Conservation (phyloP, 768 basidiomycete genomes). For the Kwoniella bestiolae region DNA sequence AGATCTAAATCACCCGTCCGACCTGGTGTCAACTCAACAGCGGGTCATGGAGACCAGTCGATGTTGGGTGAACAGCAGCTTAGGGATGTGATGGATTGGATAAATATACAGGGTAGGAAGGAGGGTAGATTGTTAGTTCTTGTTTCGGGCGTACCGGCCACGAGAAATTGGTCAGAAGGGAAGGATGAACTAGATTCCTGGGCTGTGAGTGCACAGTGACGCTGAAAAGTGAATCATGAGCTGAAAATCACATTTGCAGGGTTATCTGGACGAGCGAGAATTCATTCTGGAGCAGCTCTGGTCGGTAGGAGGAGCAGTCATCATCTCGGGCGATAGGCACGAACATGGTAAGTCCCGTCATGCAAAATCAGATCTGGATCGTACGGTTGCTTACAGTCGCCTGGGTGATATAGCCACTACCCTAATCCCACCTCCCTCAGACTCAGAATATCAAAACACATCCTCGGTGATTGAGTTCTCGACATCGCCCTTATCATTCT, state of each 20-base stretch:
- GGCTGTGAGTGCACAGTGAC: slow-evolving; percentile 13
- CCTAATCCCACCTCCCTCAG: neutral
- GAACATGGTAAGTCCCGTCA: slow-evolving; percentile 15
- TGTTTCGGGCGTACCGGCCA: slow-evolving; percentile 12
- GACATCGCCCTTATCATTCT: slow-evolving; percentile 12
- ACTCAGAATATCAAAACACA: neutral
- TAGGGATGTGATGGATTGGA: neutral
- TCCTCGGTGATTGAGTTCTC: slow-evolving; percentile 17
- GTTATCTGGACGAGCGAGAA: slow-evolving; percentile 13
- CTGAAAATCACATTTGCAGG: neutral
- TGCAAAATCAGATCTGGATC: neutral
- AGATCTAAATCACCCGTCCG: neutral
- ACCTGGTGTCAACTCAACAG: slow-evolving; percentile 7
- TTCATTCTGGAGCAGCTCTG: neutral
- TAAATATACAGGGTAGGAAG: slow-evolving; percentile 1
- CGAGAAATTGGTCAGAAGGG: slow-evolving; percentile 15
- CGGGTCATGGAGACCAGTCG: neutral
- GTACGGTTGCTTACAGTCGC: neutral
- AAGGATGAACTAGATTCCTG: slow-evolving; percentile 14
- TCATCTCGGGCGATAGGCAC: slow-evolving; percentile 14
- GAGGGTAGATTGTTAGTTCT: slow-evolving; percentile 2
- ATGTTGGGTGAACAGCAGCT: slow-evolving; percentile 11
- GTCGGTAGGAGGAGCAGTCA: slow-evolving; percentile 11
- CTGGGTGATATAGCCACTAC: slow-evolving; percentile 3
- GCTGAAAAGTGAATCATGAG: too few species aligned